Evolutionary conservation across 805 yeast genomes (phyloP).

Genomic region (Blastobotrys attinorum): DNA sequence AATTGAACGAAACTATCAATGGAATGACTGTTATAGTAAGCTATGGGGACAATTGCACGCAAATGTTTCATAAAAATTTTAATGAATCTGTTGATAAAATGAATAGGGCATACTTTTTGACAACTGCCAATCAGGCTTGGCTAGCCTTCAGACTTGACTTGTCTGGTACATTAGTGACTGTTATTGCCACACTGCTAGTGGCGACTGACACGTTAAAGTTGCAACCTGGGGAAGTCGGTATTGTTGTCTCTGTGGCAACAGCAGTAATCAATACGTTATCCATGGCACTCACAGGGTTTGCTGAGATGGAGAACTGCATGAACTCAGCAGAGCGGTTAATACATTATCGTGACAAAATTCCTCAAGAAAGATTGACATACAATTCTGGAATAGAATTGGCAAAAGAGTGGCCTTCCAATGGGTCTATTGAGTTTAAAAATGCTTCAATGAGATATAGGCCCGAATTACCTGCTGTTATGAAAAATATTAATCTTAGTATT

Average conservation of each 20-base stretch:
- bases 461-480: slow-evolving; percentile 76
- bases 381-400: slow-evolving; percentile 50
- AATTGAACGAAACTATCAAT: slow-evolving; percentile 82
- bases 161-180: slow-evolving; percentile 72
- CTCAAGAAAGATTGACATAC: slow-evolving; percentile 40
- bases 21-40: slow-evolving; percentile 95
- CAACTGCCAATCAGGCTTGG: slow-evolving; percentile 96
- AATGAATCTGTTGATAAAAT: slow-evolving; percentile 75
- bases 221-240: slow-evolving; percentile 92
- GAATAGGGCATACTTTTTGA: slow-evolving; percentile 80
- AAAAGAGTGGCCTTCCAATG: slow-evolving; percentile 61
- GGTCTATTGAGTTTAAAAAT: slow-evolving; percentile 66
- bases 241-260: slow-evolving; percentile 83
- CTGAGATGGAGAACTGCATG: slow-evolving; percentile 88
- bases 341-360: slow-evolving; percentile 69
- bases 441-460: slow-evolving; percentile 83
- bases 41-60: slow-evolving; percentile 68
- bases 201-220: slow-evolving; percentile 53
- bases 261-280: slow-evolving; percentile 79
- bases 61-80: slow-evolving; percentile 41
- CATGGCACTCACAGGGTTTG: slow-evolving; percentile 86
- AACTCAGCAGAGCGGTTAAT: slow-evolving; percentile 93
- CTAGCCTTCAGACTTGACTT: slow-evolving; percentile 72
- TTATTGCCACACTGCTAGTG: slow-evolving; percentile 73
- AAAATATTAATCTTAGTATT: slow-evolving; percentile 72